These are phyloP conservation scores for Lentinula sp. DNA, from an alignment of 768 basidiomycete genomes.

Conservation along the genomic window DNA sequence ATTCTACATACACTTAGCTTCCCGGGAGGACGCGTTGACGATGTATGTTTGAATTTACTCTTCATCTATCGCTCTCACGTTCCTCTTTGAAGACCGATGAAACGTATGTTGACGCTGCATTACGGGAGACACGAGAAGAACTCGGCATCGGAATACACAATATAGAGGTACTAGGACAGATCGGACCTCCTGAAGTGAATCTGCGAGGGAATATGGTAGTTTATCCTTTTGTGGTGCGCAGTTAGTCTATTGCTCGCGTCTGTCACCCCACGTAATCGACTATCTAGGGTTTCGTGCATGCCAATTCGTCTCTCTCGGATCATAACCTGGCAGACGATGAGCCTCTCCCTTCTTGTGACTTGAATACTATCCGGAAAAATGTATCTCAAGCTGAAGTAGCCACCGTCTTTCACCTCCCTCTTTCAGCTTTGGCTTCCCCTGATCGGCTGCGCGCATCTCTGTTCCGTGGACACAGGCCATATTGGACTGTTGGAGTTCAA, in stretches of 20 bases:
- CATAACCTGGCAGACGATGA: constrained; percentile 24
- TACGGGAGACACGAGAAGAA: constrained; percentile 75
- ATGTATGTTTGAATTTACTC: constrained; percentile 29
- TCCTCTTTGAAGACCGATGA: constrained; percentile 35
- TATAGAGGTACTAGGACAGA: constrained; percentile 59
- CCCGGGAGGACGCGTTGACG: constrained; percentile 67
- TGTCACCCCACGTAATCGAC: not conserved
- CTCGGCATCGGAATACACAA: constrained; percentile 53
- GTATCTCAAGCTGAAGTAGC: constrained; percentile 62
- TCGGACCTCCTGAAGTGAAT: constrained; percentile 58
- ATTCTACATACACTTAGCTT: constrained; percentile 38
- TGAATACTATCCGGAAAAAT: constrained; percentile 35
- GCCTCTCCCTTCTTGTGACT: constrained; percentile 55
- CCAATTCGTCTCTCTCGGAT: not conserved
- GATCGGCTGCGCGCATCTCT: constrained; percentile 41
- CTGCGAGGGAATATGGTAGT: constrained; percentile 54
- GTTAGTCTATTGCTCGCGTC: not conserved
- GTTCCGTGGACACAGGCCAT: constrained; percentile 53
- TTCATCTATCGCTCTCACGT: not conserved
- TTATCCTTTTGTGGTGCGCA: constrained; percentile 72
- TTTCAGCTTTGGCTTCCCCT: constrained; percentile 42
- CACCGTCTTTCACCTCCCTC: constrained; percentile 64
- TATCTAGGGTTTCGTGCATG: constrained; percentile 23
- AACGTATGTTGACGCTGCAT: constrained; percentile 49
- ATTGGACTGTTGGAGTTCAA: constrained; percentile 64